A percentile compares a stretch with the other conserved stretches of the same genome.
phyloP scores from a whole-genome alignment of 306 rosid species.

The Vachellia collinsii region DNA sequence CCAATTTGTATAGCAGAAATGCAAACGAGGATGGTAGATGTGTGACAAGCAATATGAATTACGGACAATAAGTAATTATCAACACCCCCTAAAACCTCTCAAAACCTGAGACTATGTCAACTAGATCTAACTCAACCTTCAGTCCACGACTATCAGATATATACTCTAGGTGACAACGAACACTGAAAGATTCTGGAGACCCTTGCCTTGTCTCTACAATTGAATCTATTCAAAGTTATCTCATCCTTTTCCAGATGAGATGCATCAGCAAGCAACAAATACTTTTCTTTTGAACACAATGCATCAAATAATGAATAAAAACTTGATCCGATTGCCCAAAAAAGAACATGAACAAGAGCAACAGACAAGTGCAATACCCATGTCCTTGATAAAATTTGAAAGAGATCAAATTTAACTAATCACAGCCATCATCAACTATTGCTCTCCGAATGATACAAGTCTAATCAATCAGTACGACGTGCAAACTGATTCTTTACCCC shows the following conservation, averaged over 20 bases:
- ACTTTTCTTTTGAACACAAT: not conserved
- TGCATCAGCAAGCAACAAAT: not conserved
- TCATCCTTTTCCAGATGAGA: slow-evolving; percentile 6
- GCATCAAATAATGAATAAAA: slow-evolving; percentile 7
- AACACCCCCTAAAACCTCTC: slow-evolving; percentile 18
- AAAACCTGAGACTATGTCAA: not conserved
- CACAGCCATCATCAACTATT: not conserved
- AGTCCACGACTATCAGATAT: slow-evolving; percentile 7
- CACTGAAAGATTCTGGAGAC: not conserved
- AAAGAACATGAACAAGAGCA: not conserved
- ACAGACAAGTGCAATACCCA: not conserved
- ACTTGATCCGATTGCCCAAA: not conserved
- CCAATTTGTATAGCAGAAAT: slow-evolving; percentile 12
- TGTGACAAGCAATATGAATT: slow-evolving; percentile 13
- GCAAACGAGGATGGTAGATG: slow-evolving; percentile 7
- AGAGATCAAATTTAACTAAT: slow-evolving; percentile 9
- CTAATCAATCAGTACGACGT: not conserved
- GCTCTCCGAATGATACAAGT: not conserved
- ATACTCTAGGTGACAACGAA: slow-evolving; percentile 13
- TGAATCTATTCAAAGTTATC: not conserved
- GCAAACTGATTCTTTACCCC: not conserved
- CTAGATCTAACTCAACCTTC: slow-evolving; percentile 22
- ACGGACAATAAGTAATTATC: slow-evolving; percentile 14
- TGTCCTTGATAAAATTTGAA: not conserved
- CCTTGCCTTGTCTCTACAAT: slow-evolving; percentile 7